Base-by-base conservation (phyloP, 768 basidiomycete genomes). In the Leucocoprinus sp. region DNA sequence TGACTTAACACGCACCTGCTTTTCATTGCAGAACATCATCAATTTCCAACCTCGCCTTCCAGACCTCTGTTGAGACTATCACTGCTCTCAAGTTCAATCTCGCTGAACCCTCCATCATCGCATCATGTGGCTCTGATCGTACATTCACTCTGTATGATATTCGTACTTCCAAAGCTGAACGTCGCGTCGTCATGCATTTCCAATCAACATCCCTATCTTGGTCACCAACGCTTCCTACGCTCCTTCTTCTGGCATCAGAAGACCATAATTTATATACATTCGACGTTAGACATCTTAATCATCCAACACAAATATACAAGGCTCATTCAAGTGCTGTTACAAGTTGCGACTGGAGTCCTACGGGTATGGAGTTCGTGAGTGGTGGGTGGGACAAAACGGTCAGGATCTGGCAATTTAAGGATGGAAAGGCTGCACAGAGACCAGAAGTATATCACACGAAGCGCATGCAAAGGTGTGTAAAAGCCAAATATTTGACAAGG, bases 231-330 rank as follows among this genome's bases (percentile, higher is more conserved):
- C 84, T 93, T 58, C 96, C 96, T 2, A 97, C 93, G 0, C 71
- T 83, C 3, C 67, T 97, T 29, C 77, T 99, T 6, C 76, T 98
- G 5, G 96, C 90, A n/a, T 97, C 93, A 0, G 96, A 98, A 69
- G 95, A 98, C 58, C 93, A 98, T 67, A 96, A 97, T 57, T 73
- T 98, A 19, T 98, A 98, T 63, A 97, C 96, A 0, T 99, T 96
- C 62, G 96, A 99, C 58, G 84, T 98, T 40, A 78, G 96, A 34
- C 78, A 86, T 45, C 73, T 99, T 18, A 66, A 75, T 9, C 70
- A 76, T 1, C 91, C 96, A 3, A 88, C 80, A 1, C 88, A 95
- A 50, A 87, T 98, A 21, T 98, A 95, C 75, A 98, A 98, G 64
- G 93, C 82, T 0, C 96, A 99, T 60, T 95, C 97, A 15, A 90